Conservation (phyloP, 257 asterid genomes). For the Solanum microdontum region DNA sequence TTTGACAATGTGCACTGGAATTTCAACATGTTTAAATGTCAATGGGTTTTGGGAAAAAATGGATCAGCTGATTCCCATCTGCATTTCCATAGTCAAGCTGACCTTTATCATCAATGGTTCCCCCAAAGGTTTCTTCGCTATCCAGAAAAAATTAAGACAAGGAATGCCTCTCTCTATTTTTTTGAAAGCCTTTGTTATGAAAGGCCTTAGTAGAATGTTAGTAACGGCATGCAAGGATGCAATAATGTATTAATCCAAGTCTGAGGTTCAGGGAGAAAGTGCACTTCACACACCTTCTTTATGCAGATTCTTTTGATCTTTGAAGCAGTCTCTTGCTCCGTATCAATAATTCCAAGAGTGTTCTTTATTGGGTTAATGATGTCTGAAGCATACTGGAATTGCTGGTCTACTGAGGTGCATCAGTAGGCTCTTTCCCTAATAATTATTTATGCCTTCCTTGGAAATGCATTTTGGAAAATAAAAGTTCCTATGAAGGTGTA, state of each 20-base stretch:
- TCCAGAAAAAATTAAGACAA: not conserved
- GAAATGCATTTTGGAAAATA: not conserved
- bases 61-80: not conserved
- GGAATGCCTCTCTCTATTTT: not conserved
- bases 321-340: not conserved
- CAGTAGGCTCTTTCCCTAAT: not conserved
- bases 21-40: not conserved
- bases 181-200: not conserved
- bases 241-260: not conserved
- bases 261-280: not conserved
- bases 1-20: not conserved
- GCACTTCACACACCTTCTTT: not conserved
- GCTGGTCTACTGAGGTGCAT: not conserved
- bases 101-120: not conserved
- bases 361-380: not conserved
- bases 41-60: not conserved
- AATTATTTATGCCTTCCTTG: not conserved
- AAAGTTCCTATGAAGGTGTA: not conserved
- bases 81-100: not conserved
- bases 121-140: not conserved
- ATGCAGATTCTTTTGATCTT: not conserved
- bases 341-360: not conserved
- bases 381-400: not conserved
- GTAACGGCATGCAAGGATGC: not conserved
- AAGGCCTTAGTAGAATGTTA: not conserved